These are phyloP conservation scores for Talaromyces thailandensis DNA, from an alignment of 495 filamentous ascomycete species.

Conservation along the genomic window DNA sequence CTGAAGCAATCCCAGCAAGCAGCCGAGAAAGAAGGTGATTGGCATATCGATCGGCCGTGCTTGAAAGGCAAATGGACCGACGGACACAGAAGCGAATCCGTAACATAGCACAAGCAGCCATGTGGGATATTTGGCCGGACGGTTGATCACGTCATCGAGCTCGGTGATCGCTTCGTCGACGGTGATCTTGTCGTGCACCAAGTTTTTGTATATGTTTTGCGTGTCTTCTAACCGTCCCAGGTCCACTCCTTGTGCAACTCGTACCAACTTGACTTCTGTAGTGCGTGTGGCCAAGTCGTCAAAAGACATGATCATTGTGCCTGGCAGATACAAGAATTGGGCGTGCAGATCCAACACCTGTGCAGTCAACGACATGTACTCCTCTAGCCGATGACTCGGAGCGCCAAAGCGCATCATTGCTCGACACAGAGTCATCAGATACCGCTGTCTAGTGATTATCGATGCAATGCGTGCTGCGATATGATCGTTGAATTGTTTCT, in stretches of 20 bases:
- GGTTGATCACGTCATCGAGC: constrained; percentile 58
- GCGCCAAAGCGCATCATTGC: constrained; percentile 81
- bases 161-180: constrained; percentile 74
- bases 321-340: constrained; percentile 87
- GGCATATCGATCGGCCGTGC: constrained; percentile 83
- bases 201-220: constrained; percentile 88
- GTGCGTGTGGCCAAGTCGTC: constrained; percentile 86
- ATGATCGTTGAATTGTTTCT: constrained; percentile 55
- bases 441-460: constrained; percentile 74
- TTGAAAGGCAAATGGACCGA: constrained; percentile 83
- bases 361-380: constrained; percentile 87
- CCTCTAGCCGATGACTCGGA: constrained; percentile 70
- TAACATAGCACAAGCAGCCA: constrained; percentile 74
- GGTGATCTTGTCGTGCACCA: constrained; percentile 78
- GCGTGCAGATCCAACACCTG: constrained; percentile 81
- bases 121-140: constrained; percentile 54
- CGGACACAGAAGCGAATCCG: constrained; percentile 66
- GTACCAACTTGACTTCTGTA: constrained; percentile 84
- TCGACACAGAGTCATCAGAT: constrained; percentile 78
- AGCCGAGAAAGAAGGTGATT: constrained; percentile 76
- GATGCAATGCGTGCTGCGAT: constrained; percentile 87
- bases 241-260: constrained; percentile 68
- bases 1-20: constrained; percentile 72
- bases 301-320: constrained; percentile 93
- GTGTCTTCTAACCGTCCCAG: constrained; percentile 76